Evolutionary conservation across 1,139 yeast genomes (phyloP), one percentile per base, ranked within the genome.

Genomic region (Candida labiduridarum): DNA sequence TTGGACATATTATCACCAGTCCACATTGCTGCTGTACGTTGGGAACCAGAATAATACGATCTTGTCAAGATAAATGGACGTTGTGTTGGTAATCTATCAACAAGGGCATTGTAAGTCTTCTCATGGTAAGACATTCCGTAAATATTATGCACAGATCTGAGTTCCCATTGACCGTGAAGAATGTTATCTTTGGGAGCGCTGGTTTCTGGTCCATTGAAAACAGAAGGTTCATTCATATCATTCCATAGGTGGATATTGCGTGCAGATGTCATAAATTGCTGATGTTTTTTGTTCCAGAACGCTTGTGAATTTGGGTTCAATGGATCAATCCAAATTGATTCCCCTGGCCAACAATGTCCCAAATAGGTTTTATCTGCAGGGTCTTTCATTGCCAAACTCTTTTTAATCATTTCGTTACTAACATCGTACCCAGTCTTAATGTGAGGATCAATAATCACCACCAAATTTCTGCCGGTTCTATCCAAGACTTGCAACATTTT

Each of bases 331-430:
- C 99, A 94, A 2, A 90, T 78, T 0, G 96, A 87, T 59, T 89
- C 92, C 0, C 99, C 99, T 0, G 99, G 98, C 99, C 99, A 94
- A 68, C 99, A 94, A 66, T 91, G 95, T 2, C 97, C 99, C 52
- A 80, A 75, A 64, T 77, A 92, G 2, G 84, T 69, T 1, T 71
- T 66, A 40, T 74, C 70, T 2, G 52, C 43, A 3, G 64, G 47
- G 43, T 82, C 83, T 18, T 77, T 75, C 50, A 78, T 72, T 1
- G 74, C 66, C 1, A 71, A 55, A 19, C 68, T 60, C 27, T 76
- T 63, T 11, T 73, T 64, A 15, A 72, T 65, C 29, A 87, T 59
- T 0, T 64, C 67, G 11, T 86, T 77, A 61, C 92, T 86, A 1
- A 89, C 82, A 22, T 72, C 71, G 64, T 91, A 92, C 4, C 80